Conservation (phyloP, 129 eudicot genomes). For the Chrysanthemum lavandulifolium region DNA sequence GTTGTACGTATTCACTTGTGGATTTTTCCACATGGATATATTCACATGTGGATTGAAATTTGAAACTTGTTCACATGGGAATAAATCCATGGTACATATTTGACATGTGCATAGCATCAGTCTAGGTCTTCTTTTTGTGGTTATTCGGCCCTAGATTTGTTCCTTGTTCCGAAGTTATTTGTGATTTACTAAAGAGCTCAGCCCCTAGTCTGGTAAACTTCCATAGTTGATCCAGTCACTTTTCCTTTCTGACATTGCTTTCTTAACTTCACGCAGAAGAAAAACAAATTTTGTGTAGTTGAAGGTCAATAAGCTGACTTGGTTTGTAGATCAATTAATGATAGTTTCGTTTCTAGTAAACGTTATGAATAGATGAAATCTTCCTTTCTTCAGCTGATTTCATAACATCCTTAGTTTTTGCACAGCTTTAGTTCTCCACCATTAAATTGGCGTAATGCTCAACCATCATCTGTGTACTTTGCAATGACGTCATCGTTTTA, state of each 20-base stretch:
- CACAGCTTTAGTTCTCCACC: neutral
- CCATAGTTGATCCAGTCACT: neutral
- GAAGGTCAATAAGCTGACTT: conserved; percentile 10
- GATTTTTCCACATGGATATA: no score
- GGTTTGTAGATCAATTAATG: conserved; percentile 3
- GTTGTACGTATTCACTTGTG: no score
- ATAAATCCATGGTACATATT: no score
- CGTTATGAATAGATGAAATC: neutral
- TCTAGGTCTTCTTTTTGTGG: no score
- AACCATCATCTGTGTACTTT: neutral
- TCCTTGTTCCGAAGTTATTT: no score
- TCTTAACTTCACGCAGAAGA: neutral
- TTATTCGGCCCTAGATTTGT: no score
- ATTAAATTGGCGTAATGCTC: neutral
- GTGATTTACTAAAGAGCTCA: no score
- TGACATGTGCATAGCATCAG: no score
- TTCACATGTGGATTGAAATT: no score
- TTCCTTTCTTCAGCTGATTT: neutral
- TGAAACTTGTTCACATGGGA: no score
- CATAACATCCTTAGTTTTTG: neutral
- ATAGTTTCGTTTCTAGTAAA: neutral
- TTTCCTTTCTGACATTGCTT: neutral
- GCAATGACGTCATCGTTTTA: neutral
- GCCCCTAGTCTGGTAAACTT: no score
- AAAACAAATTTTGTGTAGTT: neutral